Evolutionary conservation across 768 basidiomycete species (phyloP), one percentile per base, ranked within the genome.

Genomic region (Lactarius hengduanensis): DNA sequence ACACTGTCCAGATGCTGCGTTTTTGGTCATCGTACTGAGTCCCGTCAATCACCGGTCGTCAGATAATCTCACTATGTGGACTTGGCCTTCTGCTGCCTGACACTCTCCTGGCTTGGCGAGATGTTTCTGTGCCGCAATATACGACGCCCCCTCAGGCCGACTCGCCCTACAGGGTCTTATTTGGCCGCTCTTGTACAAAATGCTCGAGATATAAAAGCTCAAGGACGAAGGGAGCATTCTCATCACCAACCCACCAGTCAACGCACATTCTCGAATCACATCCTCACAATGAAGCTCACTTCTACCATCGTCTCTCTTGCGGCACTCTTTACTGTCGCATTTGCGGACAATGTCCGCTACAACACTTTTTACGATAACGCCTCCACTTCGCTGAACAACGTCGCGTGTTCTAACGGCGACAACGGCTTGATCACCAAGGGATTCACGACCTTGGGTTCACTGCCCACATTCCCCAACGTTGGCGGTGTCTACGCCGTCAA

Each of bases 401-500:
- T 71, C 41, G 63, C 73, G 5, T 73, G 73, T 57, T 72, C 73
- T 36, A 30, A 72, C 54, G 73, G 73, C 11, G 18, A n/a, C 10
- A 71, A 73, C 54, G 73, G 73, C 28, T 64, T 73, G 11, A 38
- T 65, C 36, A 58, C 65, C 36, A 61, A 65, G 53, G 72, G 72
- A 10, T 73, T 55, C 64, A 30, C 63, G 20, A 66, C 57, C 22
- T 55, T 73, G 26, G 54, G 34, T n/a, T 70, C 71, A 38, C 57
- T 71, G 6, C 70, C 68, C 1, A 50, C 61, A 13, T 72, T 69
- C 64, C 71, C 71, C 38, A 47, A 64, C 64, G 62, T 71, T 55
- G 32, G 68, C 11, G 71, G 68, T 15, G 75, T 74, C 20, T 60
- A 66, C 22, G 76, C 74, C 30, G 70, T 78, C 66, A 68, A 59